Percentiles rank a stretch among this genome's conserved stretches.
These are phyloP conservation scores for Ophiostoma fasciatum DNA, from an alignment of 2,329 filamentous ascomycete species.

Conservation along the genomic window DNA sequence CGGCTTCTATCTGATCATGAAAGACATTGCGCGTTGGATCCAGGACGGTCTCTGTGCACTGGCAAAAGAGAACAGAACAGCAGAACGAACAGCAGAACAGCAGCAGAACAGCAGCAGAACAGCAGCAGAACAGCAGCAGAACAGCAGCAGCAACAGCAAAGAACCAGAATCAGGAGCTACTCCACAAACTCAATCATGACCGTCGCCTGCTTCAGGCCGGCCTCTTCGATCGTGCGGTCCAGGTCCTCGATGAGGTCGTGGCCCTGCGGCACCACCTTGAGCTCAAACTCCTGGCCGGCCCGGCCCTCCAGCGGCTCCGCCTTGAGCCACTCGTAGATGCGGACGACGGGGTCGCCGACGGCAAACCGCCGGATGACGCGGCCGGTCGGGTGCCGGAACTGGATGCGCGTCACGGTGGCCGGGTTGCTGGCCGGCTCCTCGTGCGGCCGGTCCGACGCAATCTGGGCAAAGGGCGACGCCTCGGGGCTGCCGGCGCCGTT, in stretches of 20 bases:
- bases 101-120: too few relatives aligned
- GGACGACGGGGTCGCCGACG: conserved; percentile 58
- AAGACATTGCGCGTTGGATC: too few relatives aligned
- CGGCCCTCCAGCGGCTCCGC: conserved; percentile 71
- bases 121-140: too few relatives aligned
- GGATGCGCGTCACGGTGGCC: conserved; percentile 68
- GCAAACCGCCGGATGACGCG: conserved; percentile 79
- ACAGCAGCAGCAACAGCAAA: too few relatives aligned
- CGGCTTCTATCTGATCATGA: too few relatives aligned
- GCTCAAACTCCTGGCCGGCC: conserved; percentile 64
- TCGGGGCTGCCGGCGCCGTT: conserved; percentile 6
- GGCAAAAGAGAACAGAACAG: too few relatives aligned
- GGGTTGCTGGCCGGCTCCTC: conserved; percentile 54
- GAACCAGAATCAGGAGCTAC: too few relatives aligned
- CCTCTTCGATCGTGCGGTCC: conserved; percentile 61
- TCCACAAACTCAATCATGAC: conserved; percentile 89
- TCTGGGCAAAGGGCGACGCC: conserved; percentile 43
- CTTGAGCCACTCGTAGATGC: conserved; percentile 95
- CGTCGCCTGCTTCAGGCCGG: conserved; percentile 79
- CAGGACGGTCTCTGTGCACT: too few relatives aligned
- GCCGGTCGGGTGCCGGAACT: conserved; percentile 76
- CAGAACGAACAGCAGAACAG: too few relatives aligned
- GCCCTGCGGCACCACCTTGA: conserved; percentile 64
- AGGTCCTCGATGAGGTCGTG: conserved; percentile 69
- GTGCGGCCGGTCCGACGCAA: conserved; percentile 60